Conservation (phyloP, 2,329 filamentous ascomycete genomes). For the Trichoderma hamatum region DNA sequence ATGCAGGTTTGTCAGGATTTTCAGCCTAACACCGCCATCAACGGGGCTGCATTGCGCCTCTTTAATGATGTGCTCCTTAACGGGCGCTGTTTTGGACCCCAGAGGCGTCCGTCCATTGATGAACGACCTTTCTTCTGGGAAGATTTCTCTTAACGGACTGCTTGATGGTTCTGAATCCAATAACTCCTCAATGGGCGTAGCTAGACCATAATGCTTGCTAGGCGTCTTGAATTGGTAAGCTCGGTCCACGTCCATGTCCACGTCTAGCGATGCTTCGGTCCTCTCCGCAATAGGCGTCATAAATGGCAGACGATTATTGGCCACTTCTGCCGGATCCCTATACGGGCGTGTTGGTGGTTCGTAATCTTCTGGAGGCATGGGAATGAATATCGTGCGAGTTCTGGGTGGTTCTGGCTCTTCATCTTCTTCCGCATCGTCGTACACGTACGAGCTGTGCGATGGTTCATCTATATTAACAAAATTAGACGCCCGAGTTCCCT, state of each 20-base stretch:
- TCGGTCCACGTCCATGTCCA: slow-evolving; percentile 63
- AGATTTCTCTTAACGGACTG: slow-evolving; percentile 72
- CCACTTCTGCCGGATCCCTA: slow-evolving; percentile 76
- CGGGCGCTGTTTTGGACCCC: slow-evolving; percentile 46
- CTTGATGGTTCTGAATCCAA: slow-evolving; percentile 54
- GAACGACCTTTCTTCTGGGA: slow-evolving; percentile 54
- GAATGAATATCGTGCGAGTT: slow-evolving; percentile 71
- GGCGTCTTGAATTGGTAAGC: slow-evolving; percentile 75
- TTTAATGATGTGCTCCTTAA: slow-evolving; percentile 74
- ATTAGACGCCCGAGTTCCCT: slow-evolving; percentile 44
- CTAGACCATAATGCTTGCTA: slow-evolving; percentile 55
- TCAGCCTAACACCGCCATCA: slow-evolving; percentile 71
- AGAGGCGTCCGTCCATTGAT: slow-evolving; percentile 57
- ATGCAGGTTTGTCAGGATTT: slow-evolving; percentile 73
- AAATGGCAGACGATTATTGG: slow-evolving; percentile 91
- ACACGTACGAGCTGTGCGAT: neutral
- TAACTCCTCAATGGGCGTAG: slow-evolving; percentile 37
- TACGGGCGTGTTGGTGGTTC: slow-evolving; percentile 77
- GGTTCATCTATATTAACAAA: slow-evolving; percentile 38
- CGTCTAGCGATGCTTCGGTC: slow-evolving; percentile 83
- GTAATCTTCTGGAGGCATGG: slow-evolving; percentile 83
- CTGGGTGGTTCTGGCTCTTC: slow-evolving; percentile 44
- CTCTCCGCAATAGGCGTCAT: slow-evolving; percentile 99
- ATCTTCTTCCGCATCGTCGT: slow-evolving; percentile 28
- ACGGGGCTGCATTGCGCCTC: slow-evolving; percentile 89